Conservation (phyloP, 2,329 filamentous ascomycete genomes). For the Pseudopyrenochaeta lycopersici region DNA sequence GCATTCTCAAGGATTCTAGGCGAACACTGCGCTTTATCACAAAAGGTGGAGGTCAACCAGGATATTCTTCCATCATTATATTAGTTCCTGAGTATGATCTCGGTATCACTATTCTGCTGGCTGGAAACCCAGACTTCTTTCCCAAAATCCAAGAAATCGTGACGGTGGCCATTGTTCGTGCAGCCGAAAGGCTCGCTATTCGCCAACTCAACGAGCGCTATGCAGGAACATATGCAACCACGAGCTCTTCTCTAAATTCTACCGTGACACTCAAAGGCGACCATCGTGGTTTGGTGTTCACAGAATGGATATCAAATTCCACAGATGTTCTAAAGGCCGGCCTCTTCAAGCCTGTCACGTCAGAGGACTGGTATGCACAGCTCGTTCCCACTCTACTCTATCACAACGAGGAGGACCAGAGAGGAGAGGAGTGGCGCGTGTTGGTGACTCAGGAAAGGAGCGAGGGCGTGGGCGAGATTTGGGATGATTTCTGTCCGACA, state of each 20-base stretch:
- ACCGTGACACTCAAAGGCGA: conserved; percentile 36
- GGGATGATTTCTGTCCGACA: conserved; percentile 49
- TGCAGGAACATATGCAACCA: conserved; percentile 34
- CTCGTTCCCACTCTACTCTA: conserved; percentile 40
- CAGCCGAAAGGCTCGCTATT: conserved; percentile 45
- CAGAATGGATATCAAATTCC: conserved; percentile 40
- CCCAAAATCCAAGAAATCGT: conserved; percentile 39
- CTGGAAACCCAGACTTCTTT: conserved; percentile 33
- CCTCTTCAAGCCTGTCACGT: conserved; percentile 1
- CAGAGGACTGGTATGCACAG: conserved; percentile 25
- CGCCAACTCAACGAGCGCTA: conserved; percentile 37
- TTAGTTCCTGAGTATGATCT: conserved; percentile 56
- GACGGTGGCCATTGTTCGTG: conserved; percentile 36
- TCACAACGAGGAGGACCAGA: conserved; percentile 30
- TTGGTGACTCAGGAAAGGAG: conserved; percentile 23
- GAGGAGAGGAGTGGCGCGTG: conserved; percentile 49
- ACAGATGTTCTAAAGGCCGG: conserved; percentile 30
- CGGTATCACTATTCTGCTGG: conserved; percentile 53
- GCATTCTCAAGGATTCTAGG: conserved; percentile 45
- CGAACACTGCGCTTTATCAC: conserved; percentile 56
- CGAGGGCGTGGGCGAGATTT: conserved; percentile 20
- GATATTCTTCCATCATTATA: conserved; percentile 53
- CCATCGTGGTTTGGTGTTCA: conserved; percentile 38
- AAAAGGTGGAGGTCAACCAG: conserved; percentile 55
- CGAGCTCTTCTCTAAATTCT: conserved; percentile 32